Base-by-base conservation (phyloP, 192 early-diverging fungal species). In the Backusella parvicylindrica region DNA sequence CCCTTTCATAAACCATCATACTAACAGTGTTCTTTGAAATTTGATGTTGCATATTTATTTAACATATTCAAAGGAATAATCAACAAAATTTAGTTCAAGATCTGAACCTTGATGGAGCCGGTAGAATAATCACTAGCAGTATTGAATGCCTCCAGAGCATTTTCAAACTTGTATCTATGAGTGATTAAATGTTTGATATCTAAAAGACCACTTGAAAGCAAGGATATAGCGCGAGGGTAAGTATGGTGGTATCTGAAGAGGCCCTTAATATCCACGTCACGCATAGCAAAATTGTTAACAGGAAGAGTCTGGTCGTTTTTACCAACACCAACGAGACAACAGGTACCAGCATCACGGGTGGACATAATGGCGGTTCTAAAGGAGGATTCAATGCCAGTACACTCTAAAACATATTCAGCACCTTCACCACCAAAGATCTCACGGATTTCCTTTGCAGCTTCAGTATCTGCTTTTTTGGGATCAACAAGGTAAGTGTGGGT, bases 101-200 rank as follows among this genome's bases (percentile, higher is more conserved):
- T 77, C 37, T 77, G 75, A 18, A 77, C 75, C 28, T 77, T 77
- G 30, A 77, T 71, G n/a, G 70, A 64, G 1, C 70, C 70, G 8
- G 60, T 49, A 33, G 69, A 70, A 60, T 71, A 65, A 18, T 77
- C 75, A 28, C 56, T 50, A 18, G 70, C 76, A 7, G 68, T 71
- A 47, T 81, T 72, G 53, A 81, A 81, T n/a, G 79, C 79, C 30
- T 81, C 33, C 8, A 81, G 11, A 8, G 79, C 71, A n/a, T 81
- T 72, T 40, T 81, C 49, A 33, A 81, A 81, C 6, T 81, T 56
- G 35, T 71, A 81, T 40, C 73, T 65, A 66, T 81, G 79, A 31
- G 79, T 77, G 13, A 81, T 66, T 23, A 81, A 37, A 60, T 77
- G 79, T 40, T 81, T 77, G 30, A 81, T 71, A 53, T 81, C 63